phyloP scores from a whole-genome alignment of 2,329 filamentous ascomycete genomes.

The Aphanoascus verrucosus region DNA sequence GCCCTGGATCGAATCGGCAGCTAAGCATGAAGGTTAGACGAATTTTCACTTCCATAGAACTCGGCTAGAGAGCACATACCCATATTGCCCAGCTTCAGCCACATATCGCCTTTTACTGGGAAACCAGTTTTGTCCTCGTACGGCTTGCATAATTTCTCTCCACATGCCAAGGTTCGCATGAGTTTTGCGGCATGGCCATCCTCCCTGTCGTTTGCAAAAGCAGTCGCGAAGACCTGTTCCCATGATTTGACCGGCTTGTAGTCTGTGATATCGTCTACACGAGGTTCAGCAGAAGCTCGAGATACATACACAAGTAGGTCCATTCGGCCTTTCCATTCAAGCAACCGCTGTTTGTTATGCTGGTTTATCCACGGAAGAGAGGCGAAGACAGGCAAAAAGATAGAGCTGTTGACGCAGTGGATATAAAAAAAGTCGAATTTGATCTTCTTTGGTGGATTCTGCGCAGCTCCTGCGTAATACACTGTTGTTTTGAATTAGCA shows the following conservation, averaged over 20 bases:
- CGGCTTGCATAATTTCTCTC: conserved; percentile 40
- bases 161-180: conserved; percentile 57
- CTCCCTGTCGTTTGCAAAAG: conserved; percentile 44
- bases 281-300: conserved; percentile 51
- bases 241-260: conserved; percentile 48
- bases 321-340: conserved; percentile 71
- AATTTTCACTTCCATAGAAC: conserved; percentile 1
- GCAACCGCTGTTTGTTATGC: conserved; percentile 53
- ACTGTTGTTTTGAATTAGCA: conserved; percentile 23
- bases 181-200: conserved; percentile 78
- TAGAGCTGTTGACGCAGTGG: conserved; percentile 65
- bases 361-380: conserved; percentile 49
- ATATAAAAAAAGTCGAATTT: conserved; percentile 79
- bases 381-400: conserved; percentile 60
- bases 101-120: conserved; percentile 34
- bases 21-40: conserved; percentile 18
- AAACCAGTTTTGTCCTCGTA: conserved; percentile 28
- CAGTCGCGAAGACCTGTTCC: conserved; percentile 38
- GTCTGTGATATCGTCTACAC: conserved; percentile 46
- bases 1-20: conserved; percentile 29
- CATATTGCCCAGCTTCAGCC: conserved; percentile 38
- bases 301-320: conserved; percentile 67
- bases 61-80: conserved; percentile 21
- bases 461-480: conserved; percentile 51
- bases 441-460: conserved; percentile 52